Percentiles rank a stretch among this genome's conserved stretches.
Conservation (phyloP, 805 yeast species). For the Kodamaea hsintzibuensis region DNA sequence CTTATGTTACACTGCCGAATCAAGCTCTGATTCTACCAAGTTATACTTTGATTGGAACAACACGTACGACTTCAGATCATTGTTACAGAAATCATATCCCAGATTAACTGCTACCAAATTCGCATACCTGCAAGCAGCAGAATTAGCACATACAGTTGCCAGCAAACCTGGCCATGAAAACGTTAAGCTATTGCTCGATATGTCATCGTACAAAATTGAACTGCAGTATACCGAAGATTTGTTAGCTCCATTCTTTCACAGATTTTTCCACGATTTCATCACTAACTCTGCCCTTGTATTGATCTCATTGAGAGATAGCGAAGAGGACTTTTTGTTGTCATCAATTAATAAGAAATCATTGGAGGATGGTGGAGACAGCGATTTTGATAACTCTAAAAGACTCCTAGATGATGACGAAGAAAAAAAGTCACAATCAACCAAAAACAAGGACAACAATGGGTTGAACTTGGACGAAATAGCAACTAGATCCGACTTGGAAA, state of each 20-base stretch:
- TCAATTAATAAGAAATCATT: conserved; percentile 27
- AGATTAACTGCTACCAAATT: conserved; percentile 53
- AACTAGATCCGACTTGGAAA: conserved; percentile 80
- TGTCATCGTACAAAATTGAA: conserved; percentile 19
- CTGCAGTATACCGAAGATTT: conserved; percentile 27
- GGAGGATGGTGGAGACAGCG: conserved; percentile 5
- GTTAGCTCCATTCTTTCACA: conserved; percentile 45
- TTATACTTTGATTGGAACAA: conserved; percentile 43
- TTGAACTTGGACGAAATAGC: conserved; percentile 62
- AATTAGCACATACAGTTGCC: conserved; percentile 19
- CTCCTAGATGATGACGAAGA: conserved; percentile 12
- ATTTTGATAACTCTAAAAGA: background rate
- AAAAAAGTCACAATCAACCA: conserved; percentile 7
- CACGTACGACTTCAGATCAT: conserved; percentile 64
- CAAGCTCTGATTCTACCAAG: conserved; percentile 37
- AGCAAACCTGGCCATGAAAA: conserved; percentile 10
- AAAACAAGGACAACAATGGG: conserved; percentile 10
- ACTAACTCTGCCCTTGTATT: conserved; percentile 65
- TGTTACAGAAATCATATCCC: conserved; percentile 69
- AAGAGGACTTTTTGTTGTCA: conserved; percentile 69
- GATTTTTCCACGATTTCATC: conserved; percentile 56
- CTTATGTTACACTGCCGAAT: conserved; percentile 60
- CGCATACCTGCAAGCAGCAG: conserved; percentile 46
- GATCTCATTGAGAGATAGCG: conserved; percentile 68
- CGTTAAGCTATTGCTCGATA: conserved; percentile 34